Evolutionary conservation across 306 rosid species (phyloP), one percentile per base, ranked within the genome.

Genomic region (Inga laurina): DNA sequence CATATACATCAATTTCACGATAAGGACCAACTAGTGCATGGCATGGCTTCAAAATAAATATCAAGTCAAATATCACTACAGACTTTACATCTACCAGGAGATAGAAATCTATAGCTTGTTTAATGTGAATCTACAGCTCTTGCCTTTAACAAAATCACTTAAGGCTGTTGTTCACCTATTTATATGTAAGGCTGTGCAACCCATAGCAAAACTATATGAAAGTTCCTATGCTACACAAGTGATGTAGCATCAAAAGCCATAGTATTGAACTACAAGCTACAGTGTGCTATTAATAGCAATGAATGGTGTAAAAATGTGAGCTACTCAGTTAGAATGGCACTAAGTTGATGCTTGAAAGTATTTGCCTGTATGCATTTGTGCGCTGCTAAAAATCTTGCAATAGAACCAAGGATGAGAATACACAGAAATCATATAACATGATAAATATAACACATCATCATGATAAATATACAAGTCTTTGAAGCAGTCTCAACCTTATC

Each of bases 401-500:
- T 72, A 22, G 56, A 37, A 27, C 30, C 9, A 24, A 80, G 54
- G 12, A 48, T 27, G 32, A 37, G 6, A 57, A 65, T 71, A 24
- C 56, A 14, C 41, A 59, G 8, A 52, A 80, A 41, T 30, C 24
- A n/a, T 8, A 74, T 43, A 46, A 27, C 11, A 24, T 32, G 76
- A 59, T 35, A 64, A 84, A 64, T 12, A 48, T 41, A 64, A 21
- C 16, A 56, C n/a, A 68, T 48, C 18, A 39, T 32, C 79, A 37
- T 24, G 12, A 41, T 34, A 54, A 84, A 54, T 8, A 46, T 41
- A 64, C 39, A 64, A 73, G 57, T 69, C 19, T 52, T 64, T 68
- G 66, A 61, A 16, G 15, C 16, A 16, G 43, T 51, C 87, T 81
- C 83, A 92, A 92, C 98, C 98, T 92, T 80, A 96, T 96, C 97